Base-by-base conservation (phyloP, 768 basidiomycete species). In the Amylocystis lapponica region DNA sequence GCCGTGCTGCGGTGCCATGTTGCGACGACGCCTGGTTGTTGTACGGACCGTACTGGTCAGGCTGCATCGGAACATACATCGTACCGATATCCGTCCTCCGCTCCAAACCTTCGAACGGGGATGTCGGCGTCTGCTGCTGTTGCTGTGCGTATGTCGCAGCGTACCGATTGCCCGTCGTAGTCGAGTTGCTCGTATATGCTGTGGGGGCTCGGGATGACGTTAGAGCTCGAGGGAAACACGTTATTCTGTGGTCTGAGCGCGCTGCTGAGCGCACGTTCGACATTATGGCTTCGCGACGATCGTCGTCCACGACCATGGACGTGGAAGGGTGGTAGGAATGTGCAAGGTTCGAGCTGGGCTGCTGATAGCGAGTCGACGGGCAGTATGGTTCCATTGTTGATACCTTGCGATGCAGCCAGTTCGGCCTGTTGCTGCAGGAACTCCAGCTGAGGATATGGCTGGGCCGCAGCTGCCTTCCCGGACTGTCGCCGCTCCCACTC, bases 401-500 rank as follows among this genome's bases (percentile, higher is more conserved):
- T 51, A 3, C 84, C 83, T 12, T 79, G 74, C 0, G 78, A 66
- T 17, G 80, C 75, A 2, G 78, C 86, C 53, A 89, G 69, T 64
- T 90, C 89, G 1, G 91, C 94, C 59, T 97, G 94, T 61, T 96
- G 92, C 52, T 95, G 90, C 37, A 98, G 65, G 58, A 78, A 89
- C 60, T 95, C 93, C 26, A 98, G 72, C 56, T 93, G 91, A 5
- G 87, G 91, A 55, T 94, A 92, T 20, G 84, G 82, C 56, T 84
- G 80, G 13, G 80, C 76, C n/a, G 79, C 78, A 11, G 70, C 65
- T 1, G 78, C 72, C 54, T 84, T 85, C 14, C 83, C 88, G 10
- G 81, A 67, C 58, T 92, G 87, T 48, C 93, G 70, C 51, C 92
- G 67, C 65, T 98, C 96, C 95, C 95, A 98, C 66, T 97, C 95